phyloP scores from a whole-genome alignment of 805 yeast genomes.

The Wickerhamiella musiphila region DNA sequence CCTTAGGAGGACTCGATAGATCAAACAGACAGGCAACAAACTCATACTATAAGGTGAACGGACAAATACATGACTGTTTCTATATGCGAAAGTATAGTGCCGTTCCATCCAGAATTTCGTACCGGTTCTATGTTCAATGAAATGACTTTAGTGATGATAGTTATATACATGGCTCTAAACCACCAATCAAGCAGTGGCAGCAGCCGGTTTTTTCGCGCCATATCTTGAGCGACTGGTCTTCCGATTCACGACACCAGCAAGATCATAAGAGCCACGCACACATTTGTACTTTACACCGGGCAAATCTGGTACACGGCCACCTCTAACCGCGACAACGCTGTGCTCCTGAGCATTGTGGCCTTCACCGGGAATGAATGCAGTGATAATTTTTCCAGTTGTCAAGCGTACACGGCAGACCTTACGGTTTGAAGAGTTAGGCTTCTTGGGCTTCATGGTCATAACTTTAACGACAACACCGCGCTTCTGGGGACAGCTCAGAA shows the following conservation, averaged over 20 bases:
- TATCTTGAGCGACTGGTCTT: conserved; percentile 78
- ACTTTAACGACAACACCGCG: conserved; percentile 90
- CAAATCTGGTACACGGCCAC: conserved; percentile 96
- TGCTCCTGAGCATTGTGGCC: conserved; percentile 98
- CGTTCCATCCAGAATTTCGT: no score
- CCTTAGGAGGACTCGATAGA: no score
- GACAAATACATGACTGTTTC: no score
- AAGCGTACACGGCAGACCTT: conserved; percentile 91
- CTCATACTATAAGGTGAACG: no score
- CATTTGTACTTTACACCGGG: conserved; percentile 96
- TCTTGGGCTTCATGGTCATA: conserved; percentile 91
- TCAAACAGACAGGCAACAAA: no score
- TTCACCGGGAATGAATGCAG: conserved; percentile 95
- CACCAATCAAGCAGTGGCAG: no score
- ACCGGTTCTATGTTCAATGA: no score
- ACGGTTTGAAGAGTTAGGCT: conserved; percentile 96
- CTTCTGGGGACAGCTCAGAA: conserved; percentile 65
- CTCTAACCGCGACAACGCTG: conserved; percentile 86
- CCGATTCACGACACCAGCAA: conserved; percentile 90
- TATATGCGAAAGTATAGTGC: no score
- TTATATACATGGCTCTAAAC: no score
- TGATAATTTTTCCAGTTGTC: conserved; percentile 72
- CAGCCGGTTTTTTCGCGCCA: conserved; percentile 53
- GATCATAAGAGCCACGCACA: conserved; percentile 83
- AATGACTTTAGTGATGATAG: no score